Evolutionary conservation across 371 early-diverging fungal genomes (phyloP).

Genomic region (Rhizomucor pusillus): DNA sequence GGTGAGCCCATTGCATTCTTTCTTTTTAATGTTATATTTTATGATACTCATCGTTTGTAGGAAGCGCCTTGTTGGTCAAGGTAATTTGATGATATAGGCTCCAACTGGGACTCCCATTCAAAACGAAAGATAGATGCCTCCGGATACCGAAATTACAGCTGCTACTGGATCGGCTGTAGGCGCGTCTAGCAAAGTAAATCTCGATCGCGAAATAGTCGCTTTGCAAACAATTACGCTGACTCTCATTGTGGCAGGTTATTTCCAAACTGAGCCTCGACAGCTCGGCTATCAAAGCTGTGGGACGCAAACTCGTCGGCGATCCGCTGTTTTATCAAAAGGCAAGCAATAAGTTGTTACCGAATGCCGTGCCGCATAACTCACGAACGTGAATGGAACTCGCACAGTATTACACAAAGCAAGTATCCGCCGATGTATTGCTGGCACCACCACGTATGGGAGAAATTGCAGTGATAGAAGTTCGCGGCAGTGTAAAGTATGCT

Average conservation of each 20-base stretch:
- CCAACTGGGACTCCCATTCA: too few relatives aligned
- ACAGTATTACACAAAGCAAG: constrained; percentile 58
- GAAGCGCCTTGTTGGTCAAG: constrained; percentile 45
- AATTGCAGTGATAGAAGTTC: constrained; percentile 61
- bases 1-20: constrained; percentile 23
- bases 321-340: constrained; percentile 63
- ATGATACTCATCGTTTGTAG: constrained; percentile 11
- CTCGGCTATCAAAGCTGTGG: constrained; percentile 45
- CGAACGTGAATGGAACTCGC: neutral
- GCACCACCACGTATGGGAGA: constrained; percentile 67
- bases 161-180: constrained; percentile 64
- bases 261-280: constrained; percentile 53
- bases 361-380: neutral
- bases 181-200: constrained; percentile 50
- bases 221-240: neutral
- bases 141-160: constrained; percentile 61
- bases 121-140: constrained; percentile 44
- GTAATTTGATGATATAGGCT: constrained; percentile 13
- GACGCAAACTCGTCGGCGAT: constrained; percentile 54
- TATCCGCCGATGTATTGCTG: constrained; percentile 67
- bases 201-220: neutral
- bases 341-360: constrained; percentile 9
- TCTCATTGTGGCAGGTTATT: constrained; percentile 22
- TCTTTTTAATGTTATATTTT: neutral
- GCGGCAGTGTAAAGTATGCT: constrained; percentile 61